Conservation (phyloP, 805 yeast genomes). For the Candida mattraensis region DNA sequence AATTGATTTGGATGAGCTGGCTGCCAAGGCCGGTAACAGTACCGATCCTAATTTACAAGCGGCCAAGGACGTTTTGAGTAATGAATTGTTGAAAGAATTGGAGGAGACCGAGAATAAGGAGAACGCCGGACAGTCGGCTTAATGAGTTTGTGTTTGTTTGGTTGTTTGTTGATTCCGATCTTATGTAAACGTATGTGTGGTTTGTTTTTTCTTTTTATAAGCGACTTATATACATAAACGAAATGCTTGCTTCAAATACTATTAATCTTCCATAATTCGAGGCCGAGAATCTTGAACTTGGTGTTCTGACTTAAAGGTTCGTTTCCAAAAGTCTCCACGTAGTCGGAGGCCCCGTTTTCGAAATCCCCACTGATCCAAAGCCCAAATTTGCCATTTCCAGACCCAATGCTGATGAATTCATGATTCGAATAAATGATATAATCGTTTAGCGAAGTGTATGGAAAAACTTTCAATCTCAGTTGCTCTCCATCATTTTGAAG, state of each 20-base stretch:
- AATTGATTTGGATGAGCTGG: slow-evolving; percentile 16
- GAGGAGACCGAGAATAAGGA: slow-evolving; percentile 7
- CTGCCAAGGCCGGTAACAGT: slow-evolving; percentile 2
- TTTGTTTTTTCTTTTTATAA: slow-evolving; percentile 1
- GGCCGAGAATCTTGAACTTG: slow-evolving; percentile 70
- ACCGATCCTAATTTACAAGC: slow-evolving; percentile 1
- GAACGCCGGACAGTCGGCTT: slow-evolving; percentile 4
- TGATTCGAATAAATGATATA: slow-evolving; percentile 80
- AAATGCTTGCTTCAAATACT: too few species aligned
- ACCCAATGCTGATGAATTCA: slow-evolving; percentile 79
- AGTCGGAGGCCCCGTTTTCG: slow-evolving; percentile 72
- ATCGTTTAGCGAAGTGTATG: slow-evolving; percentile 86
- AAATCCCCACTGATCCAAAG: slow-evolving; percentile 81
- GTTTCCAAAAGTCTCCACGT: slow-evolving; percentile 86
- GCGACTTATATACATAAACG: too few species aligned
- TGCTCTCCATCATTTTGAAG: slow-evolving; percentile 22
- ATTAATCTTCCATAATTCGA: slow-evolving; percentile 86
- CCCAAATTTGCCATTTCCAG: slow-evolving; percentile 91
- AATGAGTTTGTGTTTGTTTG: slow-evolving; percentile 3
- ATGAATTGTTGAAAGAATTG: slow-evolving; percentile 12
- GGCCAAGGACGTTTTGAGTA: slow-evolving; percentile 10
- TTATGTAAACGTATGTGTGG: slow-evolving; percentile 1
- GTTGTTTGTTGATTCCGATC: slow-evolving; percentile 1
- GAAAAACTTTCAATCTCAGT: slow-evolving; percentile 72
- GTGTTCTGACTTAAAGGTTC: slow-evolving; percentile 57